A percentile compares a stretch with the other conserved stretches of the same genome.
phyloP scores from a whole-genome alignment of 768 basidiomycete genomes.

The Suillus variegatus region DNA sequence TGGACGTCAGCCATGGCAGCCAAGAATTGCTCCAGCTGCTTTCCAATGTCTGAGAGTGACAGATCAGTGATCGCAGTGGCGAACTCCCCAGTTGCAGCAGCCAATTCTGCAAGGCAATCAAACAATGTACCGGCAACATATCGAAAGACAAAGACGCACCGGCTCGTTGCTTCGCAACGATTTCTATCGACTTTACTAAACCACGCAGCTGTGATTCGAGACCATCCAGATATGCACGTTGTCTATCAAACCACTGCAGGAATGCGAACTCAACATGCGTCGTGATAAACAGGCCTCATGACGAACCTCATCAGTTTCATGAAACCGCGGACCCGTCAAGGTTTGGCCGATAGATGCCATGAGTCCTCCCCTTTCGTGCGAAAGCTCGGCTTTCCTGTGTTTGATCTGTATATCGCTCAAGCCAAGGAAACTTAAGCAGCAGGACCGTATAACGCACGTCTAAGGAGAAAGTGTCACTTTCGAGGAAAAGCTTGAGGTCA shows the following conservation, averaged over 20 bases:
- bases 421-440: background rate
- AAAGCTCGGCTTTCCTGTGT: slow-evolving; percentile 76
- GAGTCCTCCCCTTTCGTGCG: slow-evolving; percentile 78
- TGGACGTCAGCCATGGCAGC: slow-evolving; percentile 74
- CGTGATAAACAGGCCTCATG: background rate
- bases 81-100: slow-evolving; percentile 76
- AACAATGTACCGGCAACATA: background rate
- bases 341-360: slow-evolving; percentile 83
- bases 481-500: slow-evolving; percentile 88
- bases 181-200: slow-evolving; percentile 84
- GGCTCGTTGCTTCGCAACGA: slow-evolving; percentile 79
- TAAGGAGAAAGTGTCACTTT: slow-evolving; percentile 87
- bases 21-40: slow-evolving; percentile 70
- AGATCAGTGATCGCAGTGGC: slow-evolving; percentile 70
- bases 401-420: slow-evolving; percentile 63
- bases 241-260: slow-evolving; percentile 88
- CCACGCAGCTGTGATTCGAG: slow-evolving; percentile 88
- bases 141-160: slow-evolving; percentile 43
- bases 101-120: slow-evolving; percentile 52
- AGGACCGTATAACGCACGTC: slow-evolving; percentile 60
- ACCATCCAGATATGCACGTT: slow-evolving; percentile 82
- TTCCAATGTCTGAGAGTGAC: slow-evolving; percentile 73
- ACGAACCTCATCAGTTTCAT: slow-evolving; percentile 84
- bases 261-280: slow-evolving; percentile 2
- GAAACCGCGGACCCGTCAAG: slow-evolving; percentile 76